These are phyloP conservation scores for Poa annua DNA, from an alignment of 176 grass and related monocot genomes.

Conservation along the genomic window DNA sequence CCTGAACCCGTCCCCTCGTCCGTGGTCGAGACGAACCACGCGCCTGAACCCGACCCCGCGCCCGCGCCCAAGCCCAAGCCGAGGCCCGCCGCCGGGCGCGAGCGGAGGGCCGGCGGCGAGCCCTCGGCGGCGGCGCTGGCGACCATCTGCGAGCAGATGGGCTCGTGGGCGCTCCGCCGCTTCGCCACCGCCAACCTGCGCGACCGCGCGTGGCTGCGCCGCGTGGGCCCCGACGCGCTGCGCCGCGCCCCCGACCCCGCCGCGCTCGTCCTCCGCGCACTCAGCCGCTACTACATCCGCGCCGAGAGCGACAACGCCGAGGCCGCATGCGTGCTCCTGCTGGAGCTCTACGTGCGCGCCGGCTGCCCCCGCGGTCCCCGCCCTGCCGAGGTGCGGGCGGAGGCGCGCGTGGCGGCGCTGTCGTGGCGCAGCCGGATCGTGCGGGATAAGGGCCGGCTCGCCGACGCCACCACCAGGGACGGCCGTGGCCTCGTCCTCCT, in stretches of 20 bases:
- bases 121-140: conserved; percentile 13
- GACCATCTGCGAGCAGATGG: conserved; percentile 45
- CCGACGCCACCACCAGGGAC: conserved; percentile 41
- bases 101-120: not conserved
- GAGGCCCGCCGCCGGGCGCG: not conserved
- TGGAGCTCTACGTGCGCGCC: conserved; percentile 60
- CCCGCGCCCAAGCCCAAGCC: not conserved
- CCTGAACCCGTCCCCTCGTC: not conserved
- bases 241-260: conserved; percentile 48
- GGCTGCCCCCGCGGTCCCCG: conserved; percentile 37
- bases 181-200: conserved; percentile 38
- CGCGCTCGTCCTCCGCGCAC: conserved; percentile 51
- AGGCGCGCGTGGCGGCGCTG: conserved; percentile 46
- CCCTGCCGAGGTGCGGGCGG: conserved; percentile 15
- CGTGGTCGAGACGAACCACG: not conserved
- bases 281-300: conserved; percentile 61
- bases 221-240: conserved; percentile 42
- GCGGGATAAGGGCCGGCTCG: conserved; percentile 34
- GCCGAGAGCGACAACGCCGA: conserved; percentile 40
- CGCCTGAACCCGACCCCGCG: not conserved
- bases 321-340: conserved; percentile 62
- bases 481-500: conserved; percentile 59
- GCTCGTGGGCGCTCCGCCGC: conserved; percentile 42
- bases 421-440: conserved; percentile 58
- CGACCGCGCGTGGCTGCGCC: conserved; percentile 52